These are phyloP conservation scores for Xylariaceae sp. DNA, from an alignment of 2,329 filamentous ascomycete genomes.

Conservation along the genomic window DNA sequence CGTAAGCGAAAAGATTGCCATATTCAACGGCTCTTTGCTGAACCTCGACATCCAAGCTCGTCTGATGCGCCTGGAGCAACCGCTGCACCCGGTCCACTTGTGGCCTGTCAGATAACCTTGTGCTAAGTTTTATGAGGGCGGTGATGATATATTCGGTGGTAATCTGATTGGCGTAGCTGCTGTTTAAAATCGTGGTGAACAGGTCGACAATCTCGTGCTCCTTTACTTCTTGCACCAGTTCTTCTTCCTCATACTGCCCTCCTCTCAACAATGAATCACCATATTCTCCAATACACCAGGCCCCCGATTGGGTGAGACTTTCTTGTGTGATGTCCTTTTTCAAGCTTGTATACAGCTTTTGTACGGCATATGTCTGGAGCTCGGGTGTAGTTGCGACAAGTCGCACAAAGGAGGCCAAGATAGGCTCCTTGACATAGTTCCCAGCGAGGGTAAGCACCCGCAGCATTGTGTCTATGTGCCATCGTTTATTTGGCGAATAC, in stretches of 20 bases:
- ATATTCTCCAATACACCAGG: slow-evolving; percentile 98
- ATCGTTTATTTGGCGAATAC: slow-evolving; percentile 93
- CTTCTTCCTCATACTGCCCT: slow-evolving; percentile 90
- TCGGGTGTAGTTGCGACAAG: slow-evolving; percentile 93
- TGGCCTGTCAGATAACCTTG: slow-evolving; percentile 74
- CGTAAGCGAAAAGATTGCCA: slow-evolving; percentile 85
- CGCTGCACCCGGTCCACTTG: slow-evolving; percentile 83
- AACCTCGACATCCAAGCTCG: slow-evolving; percentile 89
- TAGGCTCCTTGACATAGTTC: slow-evolving; percentile 97
- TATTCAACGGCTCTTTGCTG: slow-evolving; percentile 97
- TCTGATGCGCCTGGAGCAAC: slow-evolving; percentile 71
- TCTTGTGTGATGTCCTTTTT: slow-evolving; percentile 98
- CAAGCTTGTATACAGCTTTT: slow-evolving; percentile 85
- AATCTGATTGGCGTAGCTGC: slow-evolving; percentile 86
- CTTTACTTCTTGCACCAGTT: slow-evolving; percentile 74
- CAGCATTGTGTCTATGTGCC: slow-evolving; percentile 98
- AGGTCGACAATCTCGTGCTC: slow-evolving; percentile 89
- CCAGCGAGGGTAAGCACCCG: slow-evolving; percentile 89
- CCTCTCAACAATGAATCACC: slow-evolving; percentile 85
- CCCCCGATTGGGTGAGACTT: slow-evolving; percentile 84
- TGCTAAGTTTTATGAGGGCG: slow-evolving; percentile 90
- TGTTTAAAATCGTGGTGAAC: slow-evolving; percentile 89
- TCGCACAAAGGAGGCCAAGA: slow-evolving; percentile 92
- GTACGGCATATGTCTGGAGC: slow-evolving; percentile 91
- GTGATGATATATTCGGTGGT: slow-evolving; percentile 96